A percentile compares a stretch with the other conserved stretches of the same genome.
These are phyloP conservation scores for Vanilla planifolia DNA, from an alignment of 106 monocot species.

Conservation along the genomic window DNA sequence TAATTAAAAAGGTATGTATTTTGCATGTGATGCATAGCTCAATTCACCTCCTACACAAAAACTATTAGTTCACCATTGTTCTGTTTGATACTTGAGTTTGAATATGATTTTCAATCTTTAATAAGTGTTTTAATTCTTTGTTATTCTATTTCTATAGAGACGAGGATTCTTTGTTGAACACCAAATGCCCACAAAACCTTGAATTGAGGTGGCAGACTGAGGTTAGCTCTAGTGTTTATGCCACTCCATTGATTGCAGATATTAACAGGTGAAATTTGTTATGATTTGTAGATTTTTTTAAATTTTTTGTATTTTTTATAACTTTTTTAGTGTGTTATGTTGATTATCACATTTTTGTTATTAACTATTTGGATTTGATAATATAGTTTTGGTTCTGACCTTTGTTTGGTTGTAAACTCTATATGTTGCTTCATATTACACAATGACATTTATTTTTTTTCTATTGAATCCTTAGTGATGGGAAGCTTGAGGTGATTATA, in stretches of 20 bases:
- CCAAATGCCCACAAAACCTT: slow-evolving; percentile 70
- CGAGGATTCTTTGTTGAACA: slow-evolving; percentile 78
- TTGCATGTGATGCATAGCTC: not conserved
- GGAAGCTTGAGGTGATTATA: slow-evolving; percentile 87
- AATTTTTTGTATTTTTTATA: not conserved
- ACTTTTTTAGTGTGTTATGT: not conserved
- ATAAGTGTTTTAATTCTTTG: not conserved
- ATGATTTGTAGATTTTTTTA: not conserved
- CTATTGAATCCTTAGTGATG: slow-evolving; percentile 50
- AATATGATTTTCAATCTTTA: not conserved
- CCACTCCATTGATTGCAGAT: slow-evolving; percentile 88
- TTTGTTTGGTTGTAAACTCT: not conserved
- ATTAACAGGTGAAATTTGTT: slow-evolving; percentile 61
- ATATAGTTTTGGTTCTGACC: not conserved
- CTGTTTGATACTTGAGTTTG: not conserved
- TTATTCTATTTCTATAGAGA: slow-evolving; percentile 42
- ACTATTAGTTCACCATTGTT: not conserved
- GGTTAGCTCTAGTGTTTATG: slow-evolving; percentile 94
- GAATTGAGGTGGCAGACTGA: slow-evolving; percentile 98
- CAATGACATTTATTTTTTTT: not conserved
- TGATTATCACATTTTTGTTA: not conserved
- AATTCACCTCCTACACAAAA: not conserved
- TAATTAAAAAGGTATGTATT: no score
- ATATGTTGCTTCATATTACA: not conserved
- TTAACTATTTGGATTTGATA: not conserved